These are phyloP conservation scores for Yamadazyma takamatsuzukensis DNA, from an alignment of 805 yeast species.

Conservation along the genomic window DNA sequence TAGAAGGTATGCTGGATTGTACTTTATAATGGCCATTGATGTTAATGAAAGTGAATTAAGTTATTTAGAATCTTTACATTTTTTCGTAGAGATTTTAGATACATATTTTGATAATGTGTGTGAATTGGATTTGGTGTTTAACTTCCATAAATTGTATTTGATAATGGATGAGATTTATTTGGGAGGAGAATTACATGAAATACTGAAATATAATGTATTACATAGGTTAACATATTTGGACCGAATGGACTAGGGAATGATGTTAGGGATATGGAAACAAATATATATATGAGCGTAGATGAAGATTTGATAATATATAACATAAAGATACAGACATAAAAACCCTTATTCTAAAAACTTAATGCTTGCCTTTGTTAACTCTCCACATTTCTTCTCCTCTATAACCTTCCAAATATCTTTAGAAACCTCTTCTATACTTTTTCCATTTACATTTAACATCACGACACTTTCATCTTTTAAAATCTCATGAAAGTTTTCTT, in stretches of 20 bases:
- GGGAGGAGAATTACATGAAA: constrained; percentile 90
- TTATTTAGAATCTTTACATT: constrained; percentile 78
- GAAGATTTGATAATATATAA: no score
- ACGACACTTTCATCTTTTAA: constrained; percentile 33
- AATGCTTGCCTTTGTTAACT: constrained; percentile 4
- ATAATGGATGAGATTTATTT: constrained; percentile 83
- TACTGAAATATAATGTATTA: constrained; percentile 65
- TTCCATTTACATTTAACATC: constrained; percentile 57
- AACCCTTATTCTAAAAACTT: background rate
- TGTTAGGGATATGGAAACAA: constrained; percentile 1
- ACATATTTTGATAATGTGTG: constrained; percentile 86
- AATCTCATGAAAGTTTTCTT: constrained; percentile 50
- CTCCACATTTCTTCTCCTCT: constrained; percentile 3
- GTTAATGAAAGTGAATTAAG: constrained; percentile 76
- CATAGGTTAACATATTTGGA: constrained; percentile 65
- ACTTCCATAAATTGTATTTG: constrained; percentile 78
- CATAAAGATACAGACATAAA: background rate
- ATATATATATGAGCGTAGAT: no score
- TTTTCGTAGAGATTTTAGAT: constrained; percentile 86
- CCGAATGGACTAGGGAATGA: constrained; percentile 42
- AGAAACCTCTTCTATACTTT: constrained; percentile 54
- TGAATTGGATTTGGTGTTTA: constrained; percentile 89
- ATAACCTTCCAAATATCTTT: constrained; percentile 39
- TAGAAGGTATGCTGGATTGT: constrained; percentile 87
- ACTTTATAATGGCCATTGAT: constrained; percentile 81